Evolutionary conservation across 2,329 filamentous ascomycete species (phyloP), one percentile per base, ranked within the genome.

Genomic region (Bipolaris cookei): DNA sequence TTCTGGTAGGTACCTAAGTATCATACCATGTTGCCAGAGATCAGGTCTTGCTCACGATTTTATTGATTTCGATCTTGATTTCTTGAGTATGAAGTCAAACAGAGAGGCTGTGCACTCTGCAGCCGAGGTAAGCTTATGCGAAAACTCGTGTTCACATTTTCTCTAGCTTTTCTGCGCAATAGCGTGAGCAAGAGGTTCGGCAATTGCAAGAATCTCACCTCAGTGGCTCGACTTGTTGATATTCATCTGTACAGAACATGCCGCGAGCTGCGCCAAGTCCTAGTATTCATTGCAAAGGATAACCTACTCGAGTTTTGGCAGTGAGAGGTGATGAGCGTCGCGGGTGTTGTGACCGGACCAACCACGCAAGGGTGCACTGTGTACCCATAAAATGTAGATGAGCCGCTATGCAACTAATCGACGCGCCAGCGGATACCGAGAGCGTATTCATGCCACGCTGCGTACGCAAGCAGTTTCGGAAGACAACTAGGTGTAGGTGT

Each of bases 341-440:
- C 45, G 45, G 45, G 7, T 7, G 8, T 38, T 28, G 6, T n/a
- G 5, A 16, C 45, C 45, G 45, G 32, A n/a, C 45, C 45, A 48
- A 48, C 45, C 45, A 48, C 18, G 18, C 34, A 38, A 18, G 32
- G 45, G 34, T 16, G 32, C 30, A 14, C n/a, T 30, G 42, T 23
- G 43, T 13, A 18, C 14, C 16, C 28, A 30, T 32, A n/a, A 11
- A 16, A 28, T 34, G 28, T 18, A 46, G 32, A 48, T 23, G 45
- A 48, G 45, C 45, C 45, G 45, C 45, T 21, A 48, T 48, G 45
- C 45, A 28, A 35, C 34, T 34, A 37, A n/a, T 35, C 45, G 45
- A 16, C n/a, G 21, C 32, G 28, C 32, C 14, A 23, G 34, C 45
- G 18, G 20, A 48, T 35, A 48, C 32, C 32, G 32, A 47, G 35